Evolutionary conservation across 1,284 basidiomycete species (phyloP).

Genomic region (Waitea zeae): DNA sequence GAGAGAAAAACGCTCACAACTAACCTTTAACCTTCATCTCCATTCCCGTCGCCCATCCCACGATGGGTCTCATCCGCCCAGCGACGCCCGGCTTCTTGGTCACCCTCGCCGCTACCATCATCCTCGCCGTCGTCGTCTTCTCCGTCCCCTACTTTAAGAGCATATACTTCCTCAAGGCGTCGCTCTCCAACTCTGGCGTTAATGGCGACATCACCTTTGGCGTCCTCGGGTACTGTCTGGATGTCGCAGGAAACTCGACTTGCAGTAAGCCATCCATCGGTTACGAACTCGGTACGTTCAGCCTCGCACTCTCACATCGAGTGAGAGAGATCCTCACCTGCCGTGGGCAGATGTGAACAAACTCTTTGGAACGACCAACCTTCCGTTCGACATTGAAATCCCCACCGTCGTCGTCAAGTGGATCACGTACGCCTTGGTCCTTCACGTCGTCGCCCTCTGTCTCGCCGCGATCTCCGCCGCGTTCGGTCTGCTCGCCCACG

Average conservation of each 20-base stretch:
- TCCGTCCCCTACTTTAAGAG: slow-evolving; percentile 75
- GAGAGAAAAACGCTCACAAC: too few species aligned
- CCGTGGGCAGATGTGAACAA: slow-evolving; percentile 50
- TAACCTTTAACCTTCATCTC: too few species aligned
- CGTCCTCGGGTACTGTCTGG: slow-evolving; percentile 69
- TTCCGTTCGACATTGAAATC: slow-evolving; percentile 57
- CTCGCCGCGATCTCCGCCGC: slow-evolving; percentile 55
- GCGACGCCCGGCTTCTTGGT: slow-evolving; percentile 76
- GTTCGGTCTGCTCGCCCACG: slow-evolving; percentile 70
- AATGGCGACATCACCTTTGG: slow-evolving; percentile 63
- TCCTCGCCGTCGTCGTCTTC: slow-evolving; percentile 74
- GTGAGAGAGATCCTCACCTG: slow-evolving; percentile 3
- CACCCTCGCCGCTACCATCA: slow-evolving; percentile 52
- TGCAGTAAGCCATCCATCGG: slow-evolving; percentile 70
- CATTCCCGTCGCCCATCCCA: too few species aligned
- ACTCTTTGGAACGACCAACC: slow-evolving; percentile 47
- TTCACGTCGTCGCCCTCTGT: slow-evolving; percentile 72
- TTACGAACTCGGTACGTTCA: slow-evolving; percentile 60
- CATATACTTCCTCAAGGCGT: slow-evolving; percentile 71
- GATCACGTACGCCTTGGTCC: slow-evolving; percentile 76
- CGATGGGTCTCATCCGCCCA: slow-evolving; percentile 52
- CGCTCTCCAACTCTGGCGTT: slow-evolving; percentile 26
- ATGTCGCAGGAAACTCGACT: slow-evolving; percentile 28
- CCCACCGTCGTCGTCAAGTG: slow-evolving; percentile 72
- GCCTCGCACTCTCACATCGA: neutral